Percentiles rank a stretch among this genome's conserved stretches.
Conservation (phyloP, 169 alveolate genomes). For the Cryptosporidium sp. region DNA sequence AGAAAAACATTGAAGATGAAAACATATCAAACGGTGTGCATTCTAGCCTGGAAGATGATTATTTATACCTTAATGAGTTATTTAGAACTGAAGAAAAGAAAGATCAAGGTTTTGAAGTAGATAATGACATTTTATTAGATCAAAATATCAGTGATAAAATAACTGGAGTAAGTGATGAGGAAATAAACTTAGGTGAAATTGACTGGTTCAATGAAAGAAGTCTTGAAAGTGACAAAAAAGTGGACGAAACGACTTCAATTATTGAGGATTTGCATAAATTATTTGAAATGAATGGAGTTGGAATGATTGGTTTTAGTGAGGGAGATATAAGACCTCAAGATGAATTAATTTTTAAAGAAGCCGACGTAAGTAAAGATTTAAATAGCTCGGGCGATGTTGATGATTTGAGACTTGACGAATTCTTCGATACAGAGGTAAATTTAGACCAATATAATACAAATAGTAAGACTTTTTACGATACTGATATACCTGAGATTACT, state of each 20-base stretch:
- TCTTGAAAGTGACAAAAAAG: background rate
- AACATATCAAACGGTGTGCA: background rate
- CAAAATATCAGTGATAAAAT: no score
- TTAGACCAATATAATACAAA: background rate
- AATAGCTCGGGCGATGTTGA: background rate
- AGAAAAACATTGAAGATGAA: background rate
- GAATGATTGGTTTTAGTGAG: background rate
- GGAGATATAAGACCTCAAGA: background rate
- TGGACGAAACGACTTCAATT: background rate
- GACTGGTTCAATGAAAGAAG: background rate
- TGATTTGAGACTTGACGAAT: constrained; percentile 6
- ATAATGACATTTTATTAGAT: background rate
- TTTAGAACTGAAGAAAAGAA: background rate
- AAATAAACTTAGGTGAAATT: background rate
- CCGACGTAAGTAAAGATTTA: background rate
- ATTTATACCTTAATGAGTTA: background rate
- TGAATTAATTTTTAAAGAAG: background rate
- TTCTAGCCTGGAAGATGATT: background rate
- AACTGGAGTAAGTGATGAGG: background rate
- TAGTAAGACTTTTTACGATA: background rate
- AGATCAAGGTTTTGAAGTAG: background rate
- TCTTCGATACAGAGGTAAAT: background rate
- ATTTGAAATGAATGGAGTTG: background rate
- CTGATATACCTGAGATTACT: background rate
- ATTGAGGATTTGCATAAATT: background rate